A percentile compares a stretch with the other conserved stretches of the same genome.
Conservation (phyloP, 371 early-diverging fungal genomes). For the Dipsacomyces acuminosporus region DNA sequence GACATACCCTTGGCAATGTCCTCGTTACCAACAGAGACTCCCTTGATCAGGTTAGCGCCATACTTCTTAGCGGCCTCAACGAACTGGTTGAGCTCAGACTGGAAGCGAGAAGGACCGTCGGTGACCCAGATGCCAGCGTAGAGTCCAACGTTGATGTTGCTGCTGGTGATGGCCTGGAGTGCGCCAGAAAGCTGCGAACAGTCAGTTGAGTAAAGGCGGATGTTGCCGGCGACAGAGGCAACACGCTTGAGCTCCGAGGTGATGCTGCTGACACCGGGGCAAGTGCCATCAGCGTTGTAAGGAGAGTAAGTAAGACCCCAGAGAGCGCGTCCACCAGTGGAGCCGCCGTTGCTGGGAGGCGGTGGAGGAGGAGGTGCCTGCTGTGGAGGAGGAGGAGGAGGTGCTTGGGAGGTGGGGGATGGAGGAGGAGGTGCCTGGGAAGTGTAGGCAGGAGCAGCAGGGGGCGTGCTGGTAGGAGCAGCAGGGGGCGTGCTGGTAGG, state of each 20-base stretch:
- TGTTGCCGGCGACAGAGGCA: constrained; percentile 32
- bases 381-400: constrained; percentile 1
- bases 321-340: constrained; percentile 10
- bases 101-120: constrained; percentile 25
- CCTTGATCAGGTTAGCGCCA: constrained; percentile 29
- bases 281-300: constrained; percentile 46
- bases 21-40: constrained; percentile 47
- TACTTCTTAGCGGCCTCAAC: constrained; percentile 34
- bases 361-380: background rate
- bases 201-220: constrained; percentile 48
- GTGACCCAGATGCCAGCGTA: constrained; percentile 46
- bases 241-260: constrained; percentile 28
- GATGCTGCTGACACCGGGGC: constrained; percentile 28
- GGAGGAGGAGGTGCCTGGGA: background rate
- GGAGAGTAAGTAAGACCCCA: constrained; percentile 48
- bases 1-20: constrained; percentile 40
- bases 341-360: constrained; percentile 2
- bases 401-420: background rate
- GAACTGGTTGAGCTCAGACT: constrained; percentile 38
- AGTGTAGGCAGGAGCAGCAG: background rate
- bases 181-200: constrained; percentile 41
- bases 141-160: constrained; percentile 26
- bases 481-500: background rate
- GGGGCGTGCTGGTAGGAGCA: background rate
- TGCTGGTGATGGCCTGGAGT: constrained; percentile 28